Base-by-base conservation (phyloP, 257 asterid species). In the Penstemon newberryi region DNA sequence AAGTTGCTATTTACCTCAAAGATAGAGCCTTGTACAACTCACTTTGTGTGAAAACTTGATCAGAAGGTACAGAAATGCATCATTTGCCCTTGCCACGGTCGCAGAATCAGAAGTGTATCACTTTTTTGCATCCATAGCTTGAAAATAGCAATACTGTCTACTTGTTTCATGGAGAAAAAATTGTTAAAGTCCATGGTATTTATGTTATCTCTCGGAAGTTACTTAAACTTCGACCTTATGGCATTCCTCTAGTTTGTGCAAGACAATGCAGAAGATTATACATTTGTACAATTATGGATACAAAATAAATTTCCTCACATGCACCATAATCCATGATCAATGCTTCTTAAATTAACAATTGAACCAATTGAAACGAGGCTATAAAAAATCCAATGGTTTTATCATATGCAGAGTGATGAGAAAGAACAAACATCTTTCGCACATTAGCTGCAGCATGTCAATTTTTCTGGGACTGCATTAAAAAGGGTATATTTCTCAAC, bases 11-110 rank as follows among this genome's bases (percentile, higher is more conserved):
- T 18, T 52, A 7, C 0, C 66, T 57, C 8, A 51, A 60, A 33
- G 51, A 25, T 60, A 15, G 66, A 50, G 68, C 68, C 53, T 51
- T 64, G 75, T 75, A 60, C 51, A 57, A 41, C 38, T 71, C 51
- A 33, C 8, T 54, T 36, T 61, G 45, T 67, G 66, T 60, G 62
- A 55, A 56, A 47, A 61, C 52, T 71, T 50, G 74, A 49, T 18
- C 56, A 60, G 8, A 67, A 68, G 75, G 41, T 49, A 55, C 51
- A 61, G 52, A 58, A 60, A 25, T 25, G 33, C 33, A 25, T 25
- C 33, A 25, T 25, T 25, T 25, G 1, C 33, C 2, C 33, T 25
- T 25, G 33, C 33, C 33, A 25, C 33, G 33, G 33, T 25, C 9
- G 11, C 41, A 54, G 9, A 67, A 67, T 67, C 60, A 25, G 33